Conservation (phyloP, 2,329 filamentous ascomycete species). For the Fusarium hainanense region DNA sequence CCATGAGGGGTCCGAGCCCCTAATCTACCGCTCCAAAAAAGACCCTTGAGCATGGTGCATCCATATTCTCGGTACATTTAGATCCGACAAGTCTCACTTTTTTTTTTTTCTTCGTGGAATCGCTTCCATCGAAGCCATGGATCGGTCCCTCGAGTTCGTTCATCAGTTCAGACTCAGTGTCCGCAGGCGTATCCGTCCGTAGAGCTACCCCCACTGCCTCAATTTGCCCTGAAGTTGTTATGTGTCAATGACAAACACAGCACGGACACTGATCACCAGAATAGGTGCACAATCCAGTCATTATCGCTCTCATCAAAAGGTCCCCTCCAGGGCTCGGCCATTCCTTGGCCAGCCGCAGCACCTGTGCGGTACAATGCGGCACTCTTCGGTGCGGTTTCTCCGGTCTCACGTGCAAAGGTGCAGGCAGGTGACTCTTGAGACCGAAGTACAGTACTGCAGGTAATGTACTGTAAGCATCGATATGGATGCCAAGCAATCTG, state of each 20-base stretch:
- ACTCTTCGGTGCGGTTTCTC: slow-evolving; percentile 15
- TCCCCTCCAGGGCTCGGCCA: neutral
- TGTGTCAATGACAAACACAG: slow-evolving; percentile 16
- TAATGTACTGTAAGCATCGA: slow-evolving; percentile 3
- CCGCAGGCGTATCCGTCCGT: neutral
- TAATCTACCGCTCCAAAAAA: slow-evolving; percentile 1
- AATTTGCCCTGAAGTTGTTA: neutral
- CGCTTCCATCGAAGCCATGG: neutral
- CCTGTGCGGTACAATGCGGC: neutral
- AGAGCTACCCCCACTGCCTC: neutral
- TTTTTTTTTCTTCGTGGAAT: neutral
- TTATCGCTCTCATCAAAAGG: neutral
- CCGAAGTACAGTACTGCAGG: neutral
- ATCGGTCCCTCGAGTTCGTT: neutral
- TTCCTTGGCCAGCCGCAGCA: neutral
- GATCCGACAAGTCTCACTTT: slow-evolving; percentile 14
- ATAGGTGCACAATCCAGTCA: slow-evolving; percentile 14
- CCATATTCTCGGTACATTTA: slow-evolving; percentile 15
- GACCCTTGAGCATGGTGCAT: slow-evolving; percentile 2
- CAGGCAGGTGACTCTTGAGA: slow-evolving; percentile 34
- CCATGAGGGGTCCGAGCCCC: slow-evolving; percentile 22
- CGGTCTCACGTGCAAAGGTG: slow-evolving; percentile 28
- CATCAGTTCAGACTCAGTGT: neutral
- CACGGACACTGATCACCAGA: slow-evolving; percentile 37
- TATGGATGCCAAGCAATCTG: neutral